A percentile compares a stretch with the other conserved stretches of the same genome.
These are phyloP conservation scores for Entomortierella chlamydospora DNA, from an alignment of 192 early-diverging fungal genomes.

Conservation along the genomic window DNA sequence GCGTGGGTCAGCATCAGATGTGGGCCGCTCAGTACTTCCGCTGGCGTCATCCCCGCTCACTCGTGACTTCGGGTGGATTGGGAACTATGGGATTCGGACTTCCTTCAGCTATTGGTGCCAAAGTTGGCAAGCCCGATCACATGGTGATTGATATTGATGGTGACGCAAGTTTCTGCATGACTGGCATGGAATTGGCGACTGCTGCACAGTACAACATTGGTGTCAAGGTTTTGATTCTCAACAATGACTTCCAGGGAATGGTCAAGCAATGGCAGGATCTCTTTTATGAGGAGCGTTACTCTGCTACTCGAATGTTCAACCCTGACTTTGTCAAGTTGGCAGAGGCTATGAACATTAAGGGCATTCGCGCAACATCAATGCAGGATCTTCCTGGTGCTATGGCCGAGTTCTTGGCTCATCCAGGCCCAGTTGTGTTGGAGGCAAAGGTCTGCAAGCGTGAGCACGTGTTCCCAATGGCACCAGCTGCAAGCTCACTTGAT, in stretches of 20 bases:
- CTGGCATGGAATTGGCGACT: constrained; percentile 97
- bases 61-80: constrained; percentile 96
- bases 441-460: constrained; percentile 91
- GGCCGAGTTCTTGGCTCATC: constrained; percentile 87
- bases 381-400: constrained; percentile 89
- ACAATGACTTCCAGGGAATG: constrained; percentile 99
- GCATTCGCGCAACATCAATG: constrained; percentile 83
- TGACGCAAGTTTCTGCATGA: constrained; percentile 99
- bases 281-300: constrained; percentile 98
- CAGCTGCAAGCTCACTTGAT: constrained; percentile 92
- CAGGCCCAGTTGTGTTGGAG: constrained; percentile 93
- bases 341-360: constrained; percentile 93
- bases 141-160: constrained; percentile 99
- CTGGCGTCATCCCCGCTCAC: constrained; percentile 89
- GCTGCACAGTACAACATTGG: constrained; percentile 97
- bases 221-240: constrained; percentile 95
- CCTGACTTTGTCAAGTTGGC: constrained; percentile 99
- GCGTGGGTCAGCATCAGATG: constrained; percentile 99
- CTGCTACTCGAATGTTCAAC: constrained; percentile 94
- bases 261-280: constrained; percentile 95
- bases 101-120: constrained; percentile 96
- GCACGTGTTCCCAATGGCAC: constrained; percentile 98
- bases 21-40: constrained; percentile 97
- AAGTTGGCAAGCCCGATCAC: constrained; percentile 92
- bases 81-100: constrained; percentile 99